Base-by-base conservation (phyloP, 164 flowering plant species). In the Umbilicus rupestris region DNA sequence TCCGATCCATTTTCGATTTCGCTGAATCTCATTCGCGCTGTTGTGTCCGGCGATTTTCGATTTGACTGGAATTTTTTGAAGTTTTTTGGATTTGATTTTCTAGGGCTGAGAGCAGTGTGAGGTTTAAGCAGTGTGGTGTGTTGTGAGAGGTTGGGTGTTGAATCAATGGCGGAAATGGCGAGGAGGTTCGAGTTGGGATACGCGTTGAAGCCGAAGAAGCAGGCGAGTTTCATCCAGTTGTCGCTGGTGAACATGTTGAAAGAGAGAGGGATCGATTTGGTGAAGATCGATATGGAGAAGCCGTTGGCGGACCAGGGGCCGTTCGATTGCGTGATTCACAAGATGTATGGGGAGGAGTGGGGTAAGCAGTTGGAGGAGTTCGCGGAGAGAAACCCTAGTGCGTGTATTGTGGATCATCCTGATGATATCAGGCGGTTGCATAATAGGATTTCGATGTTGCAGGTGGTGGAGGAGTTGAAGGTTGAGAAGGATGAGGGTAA, bases 391-490 rank as follows among this genome's bases (percentile, higher is more conserved):
- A 46, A 78, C 73, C 89, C 85, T 20, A 69, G 63, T 20, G 76
- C 71, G 11, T 26, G 64, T 5, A 59, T 85, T 12, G 19, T 85
- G 14, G 87, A 85, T 55, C 64, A 79, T 0, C 84, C 82, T 1
- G 82, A 76, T 1, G 73, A 84, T 33, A 85, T 85, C 41, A 75
- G 77, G 74, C 55, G 84, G 41, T 79, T 85, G 5, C 85, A 80
- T 70, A 88, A 88, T 69, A 74, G 98, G 50, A 83, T 89, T 66
- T 85, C 96, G 19, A 92, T 92, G 98, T 85, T 82, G 24, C 84
- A 89, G 69, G 95, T 80, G 7, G 93, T 89, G 2, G 74, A 85
- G 22, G 91, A 87, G 69, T 63, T 89, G 49, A 46, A 68, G 44
- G 64, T 78, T n/a, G 74, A 74, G 50, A 19, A 26, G 7, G 73